These are phyloP conservation scores for Litsea cubeba DNA, from an alignment of 164 flowering plant species.

Conservation along the genomic window DNA sequence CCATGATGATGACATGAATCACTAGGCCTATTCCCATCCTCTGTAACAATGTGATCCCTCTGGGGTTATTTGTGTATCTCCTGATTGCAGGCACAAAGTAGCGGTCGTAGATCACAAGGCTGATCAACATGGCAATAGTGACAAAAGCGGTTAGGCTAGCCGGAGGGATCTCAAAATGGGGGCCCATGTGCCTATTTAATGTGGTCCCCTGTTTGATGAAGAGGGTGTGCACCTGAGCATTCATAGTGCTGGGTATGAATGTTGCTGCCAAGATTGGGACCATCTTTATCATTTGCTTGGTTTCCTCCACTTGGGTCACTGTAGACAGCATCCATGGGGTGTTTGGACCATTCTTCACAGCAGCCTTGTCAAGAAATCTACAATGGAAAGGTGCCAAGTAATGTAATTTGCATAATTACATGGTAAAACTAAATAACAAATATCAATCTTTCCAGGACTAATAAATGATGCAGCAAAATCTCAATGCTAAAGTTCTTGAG, in stretches of 20 bases:
- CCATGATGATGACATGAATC: conserved; percentile 45
- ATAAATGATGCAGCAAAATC: no score
- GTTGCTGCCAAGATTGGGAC: conserved; percentile 49
- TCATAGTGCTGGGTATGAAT: conserved; percentile 43
- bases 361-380: conserved; percentile 62
- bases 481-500: no score
- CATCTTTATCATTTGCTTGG: conserved; percentile 51
- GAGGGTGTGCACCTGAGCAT: conserved; percentile 44
- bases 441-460: no score
- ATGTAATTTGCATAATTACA: not conserved
- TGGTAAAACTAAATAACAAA: no score
- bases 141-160: conserved; percentile 40
- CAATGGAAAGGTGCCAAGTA: conserved; percentile 1
- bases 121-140: conserved; percentile 46
- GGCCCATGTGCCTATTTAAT: conserved; percentile 32
- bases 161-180: conserved; percentile 44
- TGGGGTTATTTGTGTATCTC: conserved; percentile 47
- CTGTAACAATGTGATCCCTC: conserved; percentile 65
- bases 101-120: conserved; percentile 51
- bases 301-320: conserved; percentile 55
- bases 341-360: conserved; percentile 29
- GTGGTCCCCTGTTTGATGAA: conserved; percentile 59
- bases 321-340: conserved; percentile 49
- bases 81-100: conserved; percentile 34
- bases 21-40: conserved; percentile 58